phyloP scores from a whole-genome alignment of 1,139 yeast genomes.

The Candida tropicalis region DNA sequence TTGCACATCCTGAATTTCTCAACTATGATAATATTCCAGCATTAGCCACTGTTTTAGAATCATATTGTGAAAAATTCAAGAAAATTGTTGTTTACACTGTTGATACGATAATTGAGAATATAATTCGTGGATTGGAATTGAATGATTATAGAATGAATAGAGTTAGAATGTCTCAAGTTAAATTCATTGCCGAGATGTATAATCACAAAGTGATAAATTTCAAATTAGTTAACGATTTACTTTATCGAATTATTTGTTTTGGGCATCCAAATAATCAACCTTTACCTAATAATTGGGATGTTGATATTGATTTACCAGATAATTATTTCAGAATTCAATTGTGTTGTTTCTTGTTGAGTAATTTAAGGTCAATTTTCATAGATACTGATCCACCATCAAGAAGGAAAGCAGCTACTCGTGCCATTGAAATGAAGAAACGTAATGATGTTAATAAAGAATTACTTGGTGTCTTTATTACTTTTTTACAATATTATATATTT shows the following conservation, averaged over 20 bases:
- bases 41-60: conserved; percentile 52
- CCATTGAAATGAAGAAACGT: conserved; percentile 13
- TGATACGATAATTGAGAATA: conserved; percentile 68
- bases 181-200: conserved; percentile 61
- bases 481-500: conserved; percentile 74
- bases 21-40: conserved; percentile 55
- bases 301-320: conserved; percentile 59
- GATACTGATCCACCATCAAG: conserved; percentile 14
- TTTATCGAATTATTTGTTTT: conserved; percentile 62
- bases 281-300: conserved; percentile 41
- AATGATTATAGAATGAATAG: conserved; percentile 65
- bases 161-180: conserved; percentile 61
- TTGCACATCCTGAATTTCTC: conserved; percentile 64
- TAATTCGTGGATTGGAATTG: conserved; percentile 66
- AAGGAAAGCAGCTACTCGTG: conserved; percentile 13
- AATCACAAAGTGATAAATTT: conserved; percentile 51
- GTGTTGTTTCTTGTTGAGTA: conserved; percentile 32
- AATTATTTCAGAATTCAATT: conserved; percentile 75
- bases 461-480: conserved; percentile 53
- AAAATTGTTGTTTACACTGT: conserved; percentile 48
- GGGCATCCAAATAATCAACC: conserved; percentile 75
- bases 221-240: conserved; percentile 50
- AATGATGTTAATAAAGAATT: conserved; percentile 23
- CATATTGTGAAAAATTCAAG: conserved; percentile 35
- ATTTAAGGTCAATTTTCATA: conserved; percentile 18